Conservation (phyloP, 176 grass and related monocot genomes). For the Raddia guianensis region DNA sequence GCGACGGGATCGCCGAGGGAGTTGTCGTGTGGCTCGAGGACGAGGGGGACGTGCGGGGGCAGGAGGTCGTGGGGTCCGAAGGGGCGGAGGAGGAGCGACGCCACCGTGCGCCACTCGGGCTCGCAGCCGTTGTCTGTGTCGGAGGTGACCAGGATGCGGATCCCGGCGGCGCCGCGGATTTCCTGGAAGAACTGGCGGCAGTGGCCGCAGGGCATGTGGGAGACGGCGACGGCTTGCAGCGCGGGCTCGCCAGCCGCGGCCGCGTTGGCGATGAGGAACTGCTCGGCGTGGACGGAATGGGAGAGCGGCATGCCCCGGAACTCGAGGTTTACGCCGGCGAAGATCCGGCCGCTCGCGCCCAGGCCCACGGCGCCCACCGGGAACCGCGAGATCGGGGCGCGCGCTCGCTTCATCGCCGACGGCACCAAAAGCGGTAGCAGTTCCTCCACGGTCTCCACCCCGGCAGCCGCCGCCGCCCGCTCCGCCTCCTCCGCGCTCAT, state of each 20-base stretch:
- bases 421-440: slow-evolving; percentile 77
- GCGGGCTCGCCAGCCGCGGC: slow-evolving; percentile 66
- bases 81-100: slow-evolving; percentile 71
- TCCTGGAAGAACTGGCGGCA: slow-evolving; percentile 98
- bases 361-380: slow-evolving; percentile 85
- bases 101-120: slow-evolving; percentile 64
- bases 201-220: slow-evolving; percentile 91
- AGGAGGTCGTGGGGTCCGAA: slow-evolving; percentile 87
- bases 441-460: slow-evolving; percentile 61
- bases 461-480: slow-evolving; percentile 51
- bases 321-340: slow-evolving; percentile 90
- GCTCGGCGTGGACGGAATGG: slow-evolving; percentile 84
- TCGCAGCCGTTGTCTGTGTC: slow-evolving; percentile 51
- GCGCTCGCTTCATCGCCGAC: slow-evolving; percentile 61
- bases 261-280: slow-evolving; percentile 84
- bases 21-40: slow-evolving; percentile 78
- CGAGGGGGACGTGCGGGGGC: slow-evolving; percentile 56
- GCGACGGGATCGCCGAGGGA: slow-evolving; percentile 42
- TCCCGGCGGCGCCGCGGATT: slow-evolving; percentile 72
- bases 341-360: slow-evolving; percentile 75
- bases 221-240: slow-evolving; percentile 84
- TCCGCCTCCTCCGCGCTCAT: slow-evolving; percentile 69
- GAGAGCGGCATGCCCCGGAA: slow-evolving; percentile 65
- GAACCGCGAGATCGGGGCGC: slow-evolving; percentile 68
- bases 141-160: slow-evolving; percentile 76